A percentile compares a stretch with the other conserved stretches of the same genome.
Evolutionary conservation across 805 yeast genomes (phyloP).

Genomic region (Starmerella roubikii): DNA sequence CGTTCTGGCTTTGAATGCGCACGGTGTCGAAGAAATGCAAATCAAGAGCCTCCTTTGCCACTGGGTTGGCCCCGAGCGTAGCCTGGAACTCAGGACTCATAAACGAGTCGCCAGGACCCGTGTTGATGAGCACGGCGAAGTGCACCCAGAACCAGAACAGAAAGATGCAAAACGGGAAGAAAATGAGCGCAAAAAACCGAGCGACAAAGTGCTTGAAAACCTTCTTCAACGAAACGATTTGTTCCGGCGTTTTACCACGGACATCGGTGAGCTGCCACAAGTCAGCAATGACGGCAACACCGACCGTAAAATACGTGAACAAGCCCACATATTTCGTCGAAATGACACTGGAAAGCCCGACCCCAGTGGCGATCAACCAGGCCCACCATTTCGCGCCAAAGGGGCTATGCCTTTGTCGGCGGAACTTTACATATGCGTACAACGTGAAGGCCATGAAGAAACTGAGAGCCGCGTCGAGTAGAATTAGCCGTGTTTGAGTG

Average conservation of each 20-base stretch:
- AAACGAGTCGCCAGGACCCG: slow-evolving; percentile 90
- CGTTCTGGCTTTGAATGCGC: slow-evolving; percentile 58
- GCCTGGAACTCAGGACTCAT: slow-evolving; percentile 86
- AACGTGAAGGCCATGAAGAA: slow-evolving; percentile 81
- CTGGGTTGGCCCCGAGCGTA: slow-evolving; percentile 53
- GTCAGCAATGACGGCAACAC: slow-evolving; percentile 77
- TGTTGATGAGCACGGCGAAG: slow-evolving; percentile 54
- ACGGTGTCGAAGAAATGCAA: slow-evolving; percentile 48
- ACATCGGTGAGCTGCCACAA: slow-evolving; percentile 43
- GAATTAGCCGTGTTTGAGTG: slow-evolving; percentile 75
- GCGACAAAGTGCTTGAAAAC: slow-evolving; percentile 50
- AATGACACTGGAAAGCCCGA: slow-evolving; percentile 76
- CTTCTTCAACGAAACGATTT: slow-evolving; percentile 22
- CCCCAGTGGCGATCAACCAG: slow-evolving; percentile 77
- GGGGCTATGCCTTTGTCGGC: slow-evolving; percentile 45
- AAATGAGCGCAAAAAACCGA: slow-evolving; percentile 50
- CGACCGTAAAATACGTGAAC: slow-evolving; percentile 75
- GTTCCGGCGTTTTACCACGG: slow-evolving; percentile 47
- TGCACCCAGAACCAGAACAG: slow-evolving; percentile 66
- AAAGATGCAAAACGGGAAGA: slow-evolving; percentile 60
- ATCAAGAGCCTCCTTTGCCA: slow-evolving; percentile 54
- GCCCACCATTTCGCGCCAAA: slow-evolving; percentile 83
- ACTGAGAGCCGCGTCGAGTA: slow-evolving; percentile 80
- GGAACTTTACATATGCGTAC: slow-evolving; percentile 57
- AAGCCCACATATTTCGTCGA: slow-evolving; percentile 96